Base-by-base conservation (phyloP, 2,329 filamentous ascomycete genomes). In the Curvularia hawaiiensis region DNA sequence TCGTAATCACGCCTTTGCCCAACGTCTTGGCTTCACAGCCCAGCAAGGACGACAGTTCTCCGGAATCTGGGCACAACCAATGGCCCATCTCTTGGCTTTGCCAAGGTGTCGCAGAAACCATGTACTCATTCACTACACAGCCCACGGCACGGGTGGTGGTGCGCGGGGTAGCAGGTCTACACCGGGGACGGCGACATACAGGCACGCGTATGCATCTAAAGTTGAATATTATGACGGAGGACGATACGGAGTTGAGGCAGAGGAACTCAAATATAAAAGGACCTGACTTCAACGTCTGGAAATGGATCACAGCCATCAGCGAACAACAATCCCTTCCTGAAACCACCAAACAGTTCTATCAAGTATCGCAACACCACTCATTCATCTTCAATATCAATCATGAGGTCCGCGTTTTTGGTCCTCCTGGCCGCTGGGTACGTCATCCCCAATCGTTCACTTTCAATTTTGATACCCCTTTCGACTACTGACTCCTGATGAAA, bases 351-450 rank as follows among this genome's bases (percentile, higher is more conserved):
- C 16, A 39, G 28, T 44, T 11, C 3, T 39, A 8, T 39, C 22
- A 5, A 39, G 22, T 40, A 28, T 20, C 22, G 30, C 11, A 26
- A 18, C 7, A 38, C 35, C 8, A 18, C 40, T 7, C 33, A 30
- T 9, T 26, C 14, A 26, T 38, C 20, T n/a, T 28, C 20, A 18
- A 14, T 28, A 8, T 40, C 16, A 28, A 38, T 12, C 22, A 50
- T 50, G 47, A 50, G 33, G 22, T 38, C 33, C n/a, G 22, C 35
- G 8, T n/a, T 40, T 5, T n/a, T 50, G 22, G 40, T 50, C 8
- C 47, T 50, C 16, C 40, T 50, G 47, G 47, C 47, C 9, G 33
- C 47, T 28, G 47, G 47, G 47, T 50, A 50, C 16, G 12, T n/a
- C 9, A 30, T 24, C 11, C 22, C 33, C 22, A 26, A 26, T 28